A percentile compares a stretch with the other conserved stretches of the same genome.
These are phyloP conservation scores for Malassezia brasiliensis DNA, from an alignment of 1,284 basidiomycete species.

Conservation along the genomic window DNA sequence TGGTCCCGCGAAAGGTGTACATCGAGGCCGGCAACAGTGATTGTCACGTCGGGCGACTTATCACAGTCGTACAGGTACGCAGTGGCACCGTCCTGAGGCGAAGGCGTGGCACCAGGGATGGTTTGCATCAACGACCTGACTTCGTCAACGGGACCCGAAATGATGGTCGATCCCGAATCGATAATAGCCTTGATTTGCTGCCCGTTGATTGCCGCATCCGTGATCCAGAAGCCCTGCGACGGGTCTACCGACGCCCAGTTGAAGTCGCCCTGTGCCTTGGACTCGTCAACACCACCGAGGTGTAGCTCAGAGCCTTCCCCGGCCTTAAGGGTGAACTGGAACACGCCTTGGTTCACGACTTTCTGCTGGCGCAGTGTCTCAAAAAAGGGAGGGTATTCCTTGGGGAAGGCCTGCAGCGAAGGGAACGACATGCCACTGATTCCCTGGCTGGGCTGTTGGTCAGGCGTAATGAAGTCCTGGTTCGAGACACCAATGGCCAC, in stretches of 20 bases:
- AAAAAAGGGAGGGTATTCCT: constrained; percentile 24
- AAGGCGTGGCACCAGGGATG: constrained; percentile 50
- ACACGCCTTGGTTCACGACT: constrained; percentile 39
- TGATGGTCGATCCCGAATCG: constrained; percentile 54
- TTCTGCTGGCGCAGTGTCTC: constrained; percentile 22
- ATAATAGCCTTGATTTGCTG: constrained; percentile 51
- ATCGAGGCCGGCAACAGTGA: constrained; percentile 43
- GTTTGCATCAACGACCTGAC: constrained; percentile 51
- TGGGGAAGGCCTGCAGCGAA: constrained; percentile 23
- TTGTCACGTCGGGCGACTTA: constrained; percentile 34
- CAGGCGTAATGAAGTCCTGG: constrained; percentile 31
- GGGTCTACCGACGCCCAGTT: constrained; percentile 49
- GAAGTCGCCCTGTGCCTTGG: constrained; percentile 35
- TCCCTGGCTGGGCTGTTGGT: constrained; percentile 27
- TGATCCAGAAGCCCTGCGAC: constrained; percentile 43
- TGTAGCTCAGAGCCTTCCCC: constrained; percentile 54
- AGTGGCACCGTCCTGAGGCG: constrained; percentile 40
- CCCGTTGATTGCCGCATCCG: constrained; percentile 30
- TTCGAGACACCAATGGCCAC: constrained; percentile 48
- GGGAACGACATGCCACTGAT: constrained; percentile 48
- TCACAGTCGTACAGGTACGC: constrained; percentile 37
- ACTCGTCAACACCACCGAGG: constrained; percentile 51
- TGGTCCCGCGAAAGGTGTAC: constrained; percentile 25
- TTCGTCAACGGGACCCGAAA: constrained; percentile 48
- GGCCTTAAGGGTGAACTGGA: constrained; percentile 52